phyloP scores from a whole-genome alignment of 2,329 filamentous ascomycete genomes.

The Emergomyces orientalis region DNA sequence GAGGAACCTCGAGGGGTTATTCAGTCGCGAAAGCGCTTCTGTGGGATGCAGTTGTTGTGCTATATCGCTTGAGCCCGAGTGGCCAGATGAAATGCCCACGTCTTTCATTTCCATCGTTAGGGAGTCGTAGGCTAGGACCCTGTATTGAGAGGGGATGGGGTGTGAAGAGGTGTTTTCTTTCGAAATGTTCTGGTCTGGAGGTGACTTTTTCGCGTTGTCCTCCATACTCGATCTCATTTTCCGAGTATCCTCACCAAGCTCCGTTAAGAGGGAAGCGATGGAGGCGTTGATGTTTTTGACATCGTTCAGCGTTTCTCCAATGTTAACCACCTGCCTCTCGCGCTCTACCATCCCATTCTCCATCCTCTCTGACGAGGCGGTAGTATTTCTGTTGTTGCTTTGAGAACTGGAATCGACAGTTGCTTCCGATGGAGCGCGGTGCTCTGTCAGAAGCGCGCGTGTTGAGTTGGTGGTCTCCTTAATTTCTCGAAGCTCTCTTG shows the following conservation, averaged over 20 bases:
- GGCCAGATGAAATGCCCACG: constrained; percentile 26
- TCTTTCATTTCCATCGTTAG: constrained; percentile 23
- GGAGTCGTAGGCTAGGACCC: constrained; percentile 33
- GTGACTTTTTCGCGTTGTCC: neutral
- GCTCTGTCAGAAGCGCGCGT: neutral
- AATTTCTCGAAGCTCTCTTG: constrained; percentile 2
- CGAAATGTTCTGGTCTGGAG: neutral
- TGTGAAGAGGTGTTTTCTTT: neutral
- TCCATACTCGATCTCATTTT: neutral
- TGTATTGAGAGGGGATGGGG: constrained; percentile 16
- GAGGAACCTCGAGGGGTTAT: constrained; percentile 35
- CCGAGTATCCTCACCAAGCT: neutral
- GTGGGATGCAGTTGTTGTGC: constrained; percentile 21
- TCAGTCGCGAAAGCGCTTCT: constrained; percentile 31
- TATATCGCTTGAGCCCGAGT: constrained; percentile 15
- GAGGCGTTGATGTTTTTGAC: constrained; percentile 3
- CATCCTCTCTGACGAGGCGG: neutral
- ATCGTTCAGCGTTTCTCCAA: constrained; percentile 11
- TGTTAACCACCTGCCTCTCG: constrained; percentile 16
- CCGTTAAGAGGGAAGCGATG: neutral
- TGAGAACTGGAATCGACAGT: neutral
- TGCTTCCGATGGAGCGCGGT: neutral
- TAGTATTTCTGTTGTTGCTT: neutral
- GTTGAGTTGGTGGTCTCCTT: constrained; percentile 6
- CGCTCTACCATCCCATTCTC: neutral